Percentiles rank a stretch among this genome's conserved stretches.
Conservation (phyloP, 1,284 basidiomycete species). For the Apiotrichum brassicae region DNA sequence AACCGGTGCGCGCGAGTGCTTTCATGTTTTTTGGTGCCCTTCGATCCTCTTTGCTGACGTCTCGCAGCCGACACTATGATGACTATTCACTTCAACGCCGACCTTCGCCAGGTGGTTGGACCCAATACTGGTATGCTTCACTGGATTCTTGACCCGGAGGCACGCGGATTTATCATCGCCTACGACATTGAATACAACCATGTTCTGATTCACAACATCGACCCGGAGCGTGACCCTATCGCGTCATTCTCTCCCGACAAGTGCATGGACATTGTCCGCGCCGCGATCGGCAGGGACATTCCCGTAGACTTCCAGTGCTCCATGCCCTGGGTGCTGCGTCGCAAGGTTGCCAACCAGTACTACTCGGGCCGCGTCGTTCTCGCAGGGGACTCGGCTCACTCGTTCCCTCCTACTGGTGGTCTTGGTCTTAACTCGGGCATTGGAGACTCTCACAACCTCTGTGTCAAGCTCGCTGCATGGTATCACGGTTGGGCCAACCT, state of each 20-base stretch:
- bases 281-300: slow-evolving; percentile 21
- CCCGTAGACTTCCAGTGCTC: slow-evolving; percentile 20
- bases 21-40: too few species aligned
- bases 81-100: slow-evolving; percentile 24
- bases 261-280: slow-evolving; percentile 21
- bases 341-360: slow-evolving; percentile 24
- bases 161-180: slow-evolving; percentile 24
- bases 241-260: slow-evolving; percentile 19
- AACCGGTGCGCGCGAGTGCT: slow-evolving; percentile 5
- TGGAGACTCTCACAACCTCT: slow-evolving; percentile 25
- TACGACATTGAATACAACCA: slow-evolving; percentile 27
- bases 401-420: slow-evolving; percentile 26
- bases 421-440: slow-evolving; percentile 26
- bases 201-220: slow-evolving; percentile 26
- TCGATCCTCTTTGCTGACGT: background rate
- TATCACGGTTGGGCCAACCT: slow-evolving; percentile 17
- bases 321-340: slow-evolving; percentile 24
- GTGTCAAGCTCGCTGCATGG: slow-evolving; percentile 16
- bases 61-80: slow-evolving; percentile 20
- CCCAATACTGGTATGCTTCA: slow-evolving; percentile 23
- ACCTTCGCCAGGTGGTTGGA: slow-evolving; percentile 21
- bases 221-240: slow-evolving; percentile 15
- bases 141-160: slow-evolving; percentile 27
- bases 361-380: slow-evolving; percentile 18
- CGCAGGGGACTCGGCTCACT: slow-evolving; percentile 21